Evolutionary conservation across 2,329 filamentous ascomycete genomes (phyloP), one percentile per base, ranked within the genome.

Genomic region (Penicillium sp.): DNA sequence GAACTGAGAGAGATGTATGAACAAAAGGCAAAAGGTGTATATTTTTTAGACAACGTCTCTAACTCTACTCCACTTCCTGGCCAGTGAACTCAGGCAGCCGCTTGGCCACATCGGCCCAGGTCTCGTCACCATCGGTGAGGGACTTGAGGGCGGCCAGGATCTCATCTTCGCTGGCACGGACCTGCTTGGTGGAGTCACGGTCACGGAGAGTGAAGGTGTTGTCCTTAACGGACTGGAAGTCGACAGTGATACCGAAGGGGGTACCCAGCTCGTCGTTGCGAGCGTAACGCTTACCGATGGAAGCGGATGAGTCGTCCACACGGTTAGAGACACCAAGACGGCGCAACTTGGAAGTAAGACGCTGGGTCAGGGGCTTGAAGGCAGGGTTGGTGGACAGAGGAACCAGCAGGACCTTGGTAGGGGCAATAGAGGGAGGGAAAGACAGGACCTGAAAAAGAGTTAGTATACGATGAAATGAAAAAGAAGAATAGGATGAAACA

Each of bases 261-360:
- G 95, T 98, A 69, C 93, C 95, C 57, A 97, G 85, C 79, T 98
- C 93, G 76, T 98, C 93, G 74, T 97, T 97, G 69, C 95, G 88
- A 72, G 90, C 87, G 77, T 96, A 98, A 53, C 93, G 89, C 83
- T 96, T 96, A 74, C 93, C 93, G 67, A 98, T 98, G 61, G 88
- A 92, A 60, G 93, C 92, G 27, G 89, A 91, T 14, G 91, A 96
- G 75, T 95, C 90, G 71, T 98, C 95, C 37, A 97, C 85, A 59
- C 90, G 88, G 81, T 86, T 96, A 44, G 91, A 91, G 54, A 98
- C 82, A 56, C 89, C 90, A 53, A 89, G 78, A 50, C 85, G 84
- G 67, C 92, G 89, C 57, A 98, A 86, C 71, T 87, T 88, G 69
- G 88, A 82, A 55, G 90, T 90, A 62, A 98, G 79, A 66, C 85